Conservation (phyloP, 2,329 filamentous ascomycete species). For the Zelopaecilomyces penicillatus region DNA sequence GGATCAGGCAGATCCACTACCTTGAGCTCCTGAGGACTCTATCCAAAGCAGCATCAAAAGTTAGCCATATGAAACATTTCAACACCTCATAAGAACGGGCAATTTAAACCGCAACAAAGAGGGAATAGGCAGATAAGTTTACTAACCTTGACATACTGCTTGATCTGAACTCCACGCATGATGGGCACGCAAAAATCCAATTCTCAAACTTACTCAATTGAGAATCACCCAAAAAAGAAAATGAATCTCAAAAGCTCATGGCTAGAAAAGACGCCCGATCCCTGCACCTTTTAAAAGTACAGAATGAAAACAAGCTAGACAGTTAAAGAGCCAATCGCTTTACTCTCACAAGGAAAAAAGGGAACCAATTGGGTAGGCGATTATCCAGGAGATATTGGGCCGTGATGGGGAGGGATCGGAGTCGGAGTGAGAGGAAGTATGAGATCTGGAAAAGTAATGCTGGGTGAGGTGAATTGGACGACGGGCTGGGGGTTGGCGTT, state of each 20-base stretch:
- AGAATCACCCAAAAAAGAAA: not conserved
- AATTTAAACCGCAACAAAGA: not conserved
- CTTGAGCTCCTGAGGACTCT: conserved; percentile 72
- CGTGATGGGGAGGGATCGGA: not conserved
- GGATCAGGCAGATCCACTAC: conserved; percentile 71
- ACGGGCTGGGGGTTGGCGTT: not conserved
- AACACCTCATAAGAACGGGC: too few relatives aligned
- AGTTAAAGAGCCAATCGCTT: not conserved
- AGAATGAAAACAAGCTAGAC: not conserved
- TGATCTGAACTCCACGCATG: conserved; percentile 70
- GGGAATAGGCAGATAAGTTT: not conserved
- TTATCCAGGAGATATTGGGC: too few relatives aligned
- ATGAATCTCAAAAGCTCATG: not conserved
- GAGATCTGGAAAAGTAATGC: not conserved
- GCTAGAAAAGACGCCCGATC: too few relatives aligned
- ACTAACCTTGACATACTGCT: conserved; percentile 63
- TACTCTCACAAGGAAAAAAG: too few relatives aligned
- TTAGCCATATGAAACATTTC: too few relatives aligned
- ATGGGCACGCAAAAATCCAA: conserved; percentile 17
- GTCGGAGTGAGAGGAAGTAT: too few relatives aligned
- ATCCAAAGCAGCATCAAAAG: not conserved
- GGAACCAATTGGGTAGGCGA: too few relatives aligned
- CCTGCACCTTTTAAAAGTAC: not conserved
- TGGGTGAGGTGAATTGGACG: not conserved
- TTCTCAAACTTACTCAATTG: too few relatives aligned